A percentile compares a stretch with the other conserved stretches of the same genome.
Conservation (phyloP, 2,329 filamentous ascomycete genomes). For the Onygenales sp. region DNA sequence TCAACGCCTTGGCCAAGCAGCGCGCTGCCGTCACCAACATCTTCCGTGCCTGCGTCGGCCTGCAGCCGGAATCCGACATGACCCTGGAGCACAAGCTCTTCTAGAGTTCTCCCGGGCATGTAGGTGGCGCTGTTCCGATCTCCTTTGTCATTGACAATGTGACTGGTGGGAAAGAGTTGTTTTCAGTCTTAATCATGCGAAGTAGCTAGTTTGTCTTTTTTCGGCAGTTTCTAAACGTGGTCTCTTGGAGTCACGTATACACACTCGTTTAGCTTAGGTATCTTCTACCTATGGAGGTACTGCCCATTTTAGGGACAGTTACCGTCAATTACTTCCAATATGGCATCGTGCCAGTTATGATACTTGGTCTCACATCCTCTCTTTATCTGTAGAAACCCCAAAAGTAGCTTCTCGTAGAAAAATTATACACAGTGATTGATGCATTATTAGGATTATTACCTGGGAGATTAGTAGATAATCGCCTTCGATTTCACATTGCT, state of each 20-base stretch:
- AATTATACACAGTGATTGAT: no score
- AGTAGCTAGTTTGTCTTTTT: not conserved
- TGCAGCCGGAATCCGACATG: constrained; percentile 98
- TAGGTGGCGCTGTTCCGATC: not conserved
- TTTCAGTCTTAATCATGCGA: no score
- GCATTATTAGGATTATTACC: no score
- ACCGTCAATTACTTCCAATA: no score
- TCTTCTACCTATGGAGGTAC: not conserved
- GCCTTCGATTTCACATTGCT: no score
- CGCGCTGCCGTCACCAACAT: constrained; percentile 92
- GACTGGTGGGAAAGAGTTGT: no score
- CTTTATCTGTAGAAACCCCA: no score
- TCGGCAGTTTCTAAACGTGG: not conserved
- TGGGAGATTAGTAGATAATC: no score
- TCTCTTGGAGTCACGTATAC: not conserved
- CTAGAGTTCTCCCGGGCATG: constrained; percentile 29
- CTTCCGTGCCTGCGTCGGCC: constrained; percentile 92
- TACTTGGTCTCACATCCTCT: no score
- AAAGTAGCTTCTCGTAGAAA: no score
- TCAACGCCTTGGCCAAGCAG: constrained; percentile 95
- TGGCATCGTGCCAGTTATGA: no score
- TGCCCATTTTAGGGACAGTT: not conserved
- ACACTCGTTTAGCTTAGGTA: not conserved
- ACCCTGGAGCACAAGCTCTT: constrained; percentile 98
- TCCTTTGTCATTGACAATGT: no score